Percentiles rank a stretch among this genome's conserved stretches.
phyloP scores from a whole-genome alignment of 805 yeast species.

The Kuraishia cidri region DNA sequence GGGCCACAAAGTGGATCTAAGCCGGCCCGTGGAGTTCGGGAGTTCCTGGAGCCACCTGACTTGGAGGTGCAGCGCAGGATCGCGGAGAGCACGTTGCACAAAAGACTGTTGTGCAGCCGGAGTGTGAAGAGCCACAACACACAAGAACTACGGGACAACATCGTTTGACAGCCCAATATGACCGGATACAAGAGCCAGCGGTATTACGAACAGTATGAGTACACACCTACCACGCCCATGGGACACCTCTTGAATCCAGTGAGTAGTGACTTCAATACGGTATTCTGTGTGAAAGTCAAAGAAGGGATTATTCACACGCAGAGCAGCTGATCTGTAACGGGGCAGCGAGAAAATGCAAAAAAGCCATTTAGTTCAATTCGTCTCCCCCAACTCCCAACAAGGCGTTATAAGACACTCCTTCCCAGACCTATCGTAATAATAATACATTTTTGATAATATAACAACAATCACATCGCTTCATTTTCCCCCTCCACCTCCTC shows the following conservation, averaged over 20 bases:
- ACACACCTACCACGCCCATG: slow-evolving; percentile 58
- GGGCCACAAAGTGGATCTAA: slow-evolving; percentile 69
- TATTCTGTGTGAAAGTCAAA: too few species aligned
- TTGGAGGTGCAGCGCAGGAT: slow-evolving; percentile 31
- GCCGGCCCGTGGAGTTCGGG: slow-evolving; percentile 50
- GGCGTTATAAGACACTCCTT: too few species aligned
- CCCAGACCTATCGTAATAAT: too few species aligned
- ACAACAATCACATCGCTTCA: too few species aligned
- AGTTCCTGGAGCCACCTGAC: slow-evolving; percentile 63
- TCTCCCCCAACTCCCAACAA: too few species aligned
- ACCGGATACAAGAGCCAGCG: slow-evolving; percentile 69
- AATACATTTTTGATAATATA: too few species aligned
- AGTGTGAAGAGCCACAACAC: slow-evolving; percentile 6
- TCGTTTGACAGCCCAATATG: slow-evolving; percentile 79
- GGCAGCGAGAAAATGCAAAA: too few species aligned
- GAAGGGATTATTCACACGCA: too few species aligned
- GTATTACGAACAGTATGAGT: slow-evolving; percentile 82
- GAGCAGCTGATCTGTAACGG: too few species aligned
- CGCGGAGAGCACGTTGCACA: slow-evolving; percentile 26
- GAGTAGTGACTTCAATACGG: too few species aligned
- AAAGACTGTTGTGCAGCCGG: slow-evolving; percentile 6
- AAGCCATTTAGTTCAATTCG: too few species aligned
- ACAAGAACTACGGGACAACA: slow-evolving; percentile 21
- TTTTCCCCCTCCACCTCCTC: too few species aligned
- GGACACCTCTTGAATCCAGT: slow-evolving; percentile 69